A percentile compares a stretch with the other conserved stretches of the same genome.
These are phyloP conservation scores for Suhomyces wounanorum DNA, from an alignment of 1,139 yeast genomes.

Conservation along the genomic window DNA sequence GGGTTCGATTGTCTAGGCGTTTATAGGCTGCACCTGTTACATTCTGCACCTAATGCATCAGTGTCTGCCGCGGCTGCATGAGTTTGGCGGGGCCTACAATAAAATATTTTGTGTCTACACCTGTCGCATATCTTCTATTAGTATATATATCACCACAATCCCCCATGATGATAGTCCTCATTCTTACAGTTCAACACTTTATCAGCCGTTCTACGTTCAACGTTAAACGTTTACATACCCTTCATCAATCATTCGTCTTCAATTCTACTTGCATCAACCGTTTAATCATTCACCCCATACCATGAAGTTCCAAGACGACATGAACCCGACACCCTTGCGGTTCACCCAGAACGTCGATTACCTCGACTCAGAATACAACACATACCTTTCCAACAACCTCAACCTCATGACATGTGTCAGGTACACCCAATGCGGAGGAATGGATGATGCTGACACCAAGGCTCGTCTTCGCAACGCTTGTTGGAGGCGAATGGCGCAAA, in stretches of 20 bases:
- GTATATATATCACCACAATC: conserved; percentile 1
- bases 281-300: background rate
- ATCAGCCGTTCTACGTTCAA: background rate
- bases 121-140: conserved; percentile 1
- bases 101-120: background rate
- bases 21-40: conserved; percentile 1
- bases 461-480: conserved; percentile 36
- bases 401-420: conserved; percentile 16
- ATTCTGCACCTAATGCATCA: background rate
- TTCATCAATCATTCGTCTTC: background rate
- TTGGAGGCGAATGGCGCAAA: conserved; percentile 46
- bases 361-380: conserved; percentile 17
- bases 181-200: background rate
- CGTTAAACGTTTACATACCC: background rate
- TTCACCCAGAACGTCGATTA: conserved; percentile 43
- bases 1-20: conserved; percentile 4
- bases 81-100: conserved; percentile 1
- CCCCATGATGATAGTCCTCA: background rate
- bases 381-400: conserved; percentile 17
- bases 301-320: conserved; percentile 7
- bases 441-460: conserved; percentile 7
- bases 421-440: background rate
- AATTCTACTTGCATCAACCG: background rate
- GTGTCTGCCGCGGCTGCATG: conserved; percentile 7
- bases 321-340: conserved; percentile 3